These are phyloP conservation scores for Pythium brachiatum DNA, from an alignment of 352 stramenopile genomes.

Conservation along the genomic window DNA sequence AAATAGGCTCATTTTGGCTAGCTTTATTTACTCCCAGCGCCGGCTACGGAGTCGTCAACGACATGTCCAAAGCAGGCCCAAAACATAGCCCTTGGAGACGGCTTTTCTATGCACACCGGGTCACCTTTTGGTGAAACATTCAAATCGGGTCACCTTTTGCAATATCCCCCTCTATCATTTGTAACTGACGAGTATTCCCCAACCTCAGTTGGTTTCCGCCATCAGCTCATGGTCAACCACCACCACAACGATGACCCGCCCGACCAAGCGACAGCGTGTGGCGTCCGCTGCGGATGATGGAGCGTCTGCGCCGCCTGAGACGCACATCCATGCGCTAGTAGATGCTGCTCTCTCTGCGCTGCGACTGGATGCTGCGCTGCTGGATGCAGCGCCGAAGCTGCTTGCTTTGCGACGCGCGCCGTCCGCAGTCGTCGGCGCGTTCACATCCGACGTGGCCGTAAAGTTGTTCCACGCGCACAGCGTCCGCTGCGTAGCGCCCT, in stretches of 20 bases:
- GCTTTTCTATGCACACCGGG: too few species aligned
- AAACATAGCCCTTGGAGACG: too few species aligned
- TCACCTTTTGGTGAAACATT: too few species aligned
- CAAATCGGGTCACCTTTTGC: too few species aligned
- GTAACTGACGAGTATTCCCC: too few species aligned
- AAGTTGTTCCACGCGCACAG: slow-evolving; percentile 20
- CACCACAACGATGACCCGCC: neutral
- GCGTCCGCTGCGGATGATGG: neutral
- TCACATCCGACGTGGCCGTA: slow-evolving; percentile 18
- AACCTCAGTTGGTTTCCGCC: too few species aligned
- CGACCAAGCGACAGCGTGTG: neutral
- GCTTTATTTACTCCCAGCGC: too few species aligned
- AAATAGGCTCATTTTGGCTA: too few species aligned
- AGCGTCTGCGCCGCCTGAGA: neutral
- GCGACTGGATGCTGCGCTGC: neutral
- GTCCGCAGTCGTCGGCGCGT: slow-evolving; percentile 1
- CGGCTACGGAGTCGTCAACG: too few species aligned
- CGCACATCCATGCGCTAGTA: neutral
- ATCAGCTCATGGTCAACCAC: neutral
- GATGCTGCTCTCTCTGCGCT: neutral
- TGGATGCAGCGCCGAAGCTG: neutral
- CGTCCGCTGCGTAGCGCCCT: neutral
- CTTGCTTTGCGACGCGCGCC: neutral
- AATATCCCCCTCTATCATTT: too few species aligned
- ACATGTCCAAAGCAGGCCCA: too few species aligned